Conservation (phyloP, 352 stramenopile genomes). For the Phytophthora litchii region DNA sequence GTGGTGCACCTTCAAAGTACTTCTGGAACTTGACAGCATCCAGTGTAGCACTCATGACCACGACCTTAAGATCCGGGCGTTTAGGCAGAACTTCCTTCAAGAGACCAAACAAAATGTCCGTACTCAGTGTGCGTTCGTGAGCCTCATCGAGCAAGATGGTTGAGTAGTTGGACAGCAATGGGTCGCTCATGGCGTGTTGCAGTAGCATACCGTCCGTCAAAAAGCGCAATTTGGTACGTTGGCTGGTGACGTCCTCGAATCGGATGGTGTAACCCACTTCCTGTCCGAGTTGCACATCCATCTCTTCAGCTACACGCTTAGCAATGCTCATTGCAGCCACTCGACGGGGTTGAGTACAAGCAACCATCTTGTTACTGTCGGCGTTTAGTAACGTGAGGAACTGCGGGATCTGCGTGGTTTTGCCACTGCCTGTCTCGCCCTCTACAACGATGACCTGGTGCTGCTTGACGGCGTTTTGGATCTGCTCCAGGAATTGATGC, state of each 20-base stretch:
- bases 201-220: constrained; percentile 96
- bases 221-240: constrained; percentile 84
- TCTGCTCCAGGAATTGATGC: constrained; percentile 96
- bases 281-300: constrained; percentile 97
- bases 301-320: constrained; percentile 98
- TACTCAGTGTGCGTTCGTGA: constrained; percentile 97
- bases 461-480: constrained; percentile 95
- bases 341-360: constrained; percentile 97
- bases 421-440: constrained; percentile 98
- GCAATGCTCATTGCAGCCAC: constrained; percentile 98
- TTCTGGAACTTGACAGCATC: constrained; percentile 96
- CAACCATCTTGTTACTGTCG: constrained; percentile 84
- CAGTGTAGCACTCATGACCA: constrained; percentile 99
- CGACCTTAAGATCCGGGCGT: constrained; percentile 95
- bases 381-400: constrained; percentile 90
- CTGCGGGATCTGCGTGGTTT: constrained; percentile 97
- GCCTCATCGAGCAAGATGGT: constrained; percentile 98
- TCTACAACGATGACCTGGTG: constrained; percentile 98
- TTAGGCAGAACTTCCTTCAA: constrained; percentile 97
- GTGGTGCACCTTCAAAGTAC: constrained; percentile 95
- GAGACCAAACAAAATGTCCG: constrained; percentile 98
- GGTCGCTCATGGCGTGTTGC: constrained; percentile 97
- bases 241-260: constrained; percentile 97
- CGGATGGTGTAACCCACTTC: constrained; percentile 99
- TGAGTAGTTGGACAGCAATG: constrained; percentile 94